phyloP scores from a whole-genome alignment of 2,329 filamentous ascomycete genomes.

The Blastomyces emzantsi region DNA sequence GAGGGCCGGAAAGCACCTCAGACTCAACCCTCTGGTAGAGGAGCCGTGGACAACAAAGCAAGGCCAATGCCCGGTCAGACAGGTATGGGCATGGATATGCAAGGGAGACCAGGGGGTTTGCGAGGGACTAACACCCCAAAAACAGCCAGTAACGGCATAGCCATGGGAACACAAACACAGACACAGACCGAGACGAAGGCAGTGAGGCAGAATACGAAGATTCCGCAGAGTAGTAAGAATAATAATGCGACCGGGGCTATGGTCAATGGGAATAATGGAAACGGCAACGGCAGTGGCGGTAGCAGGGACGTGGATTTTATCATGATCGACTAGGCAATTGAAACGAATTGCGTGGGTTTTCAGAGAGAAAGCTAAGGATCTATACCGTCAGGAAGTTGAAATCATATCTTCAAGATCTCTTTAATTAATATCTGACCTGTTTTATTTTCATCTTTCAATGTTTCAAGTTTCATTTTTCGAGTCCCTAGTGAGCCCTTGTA shows the following conservation, averaged over 20 bases:
- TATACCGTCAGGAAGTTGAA: not conserved
- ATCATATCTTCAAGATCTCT: not conserved
- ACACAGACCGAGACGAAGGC: not conserved
- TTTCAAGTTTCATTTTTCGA: not conserved
- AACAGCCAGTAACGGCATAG: not conserved
- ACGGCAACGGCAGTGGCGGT: not conserved
- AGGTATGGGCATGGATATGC: not conserved
- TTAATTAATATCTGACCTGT: not conserved
- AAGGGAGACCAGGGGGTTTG: not conserved
- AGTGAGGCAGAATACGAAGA: not conserved
- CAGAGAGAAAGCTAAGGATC: not conserved
- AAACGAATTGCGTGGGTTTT: not conserved
- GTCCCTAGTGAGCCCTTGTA: not conserved
- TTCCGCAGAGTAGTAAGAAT: not conserved
- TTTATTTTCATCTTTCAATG: not conserved
- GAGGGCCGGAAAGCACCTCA: not conserved
- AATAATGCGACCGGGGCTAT: not conserved
- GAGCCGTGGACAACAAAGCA: not conserved
- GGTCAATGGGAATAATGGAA: not conserved
- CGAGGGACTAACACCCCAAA: not conserved
- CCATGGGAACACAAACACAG: not conserved
- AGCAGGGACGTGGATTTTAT: constrained; percentile 24
- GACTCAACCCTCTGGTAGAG: not conserved
- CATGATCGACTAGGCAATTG: constrained; percentile 21
- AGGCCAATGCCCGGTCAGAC: not conserved